These are phyloP conservation scores for Neurospora crassa DNA, from an alignment of 2,329 filamentous ascomycete species.

Conservation along the genomic window DNA sequence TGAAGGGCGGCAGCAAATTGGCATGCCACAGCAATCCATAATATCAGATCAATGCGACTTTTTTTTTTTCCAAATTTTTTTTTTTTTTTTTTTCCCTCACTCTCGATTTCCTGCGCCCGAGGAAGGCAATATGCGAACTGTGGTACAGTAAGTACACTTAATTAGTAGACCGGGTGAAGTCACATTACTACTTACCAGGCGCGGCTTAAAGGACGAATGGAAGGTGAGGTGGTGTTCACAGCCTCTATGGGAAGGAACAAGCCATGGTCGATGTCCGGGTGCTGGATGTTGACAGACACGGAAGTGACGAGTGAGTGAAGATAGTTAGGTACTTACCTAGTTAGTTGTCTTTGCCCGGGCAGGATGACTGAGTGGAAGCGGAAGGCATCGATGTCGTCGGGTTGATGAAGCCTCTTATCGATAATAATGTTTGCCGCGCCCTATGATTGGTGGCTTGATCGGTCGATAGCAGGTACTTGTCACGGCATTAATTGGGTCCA, in stretches of 20 bases:
- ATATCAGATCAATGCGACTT: neutral
- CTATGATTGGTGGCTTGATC: neutral
- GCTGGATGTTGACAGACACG: neutral
- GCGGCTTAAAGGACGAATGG: neutral
- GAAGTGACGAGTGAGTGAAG: neutral
- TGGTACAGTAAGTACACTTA: no score
- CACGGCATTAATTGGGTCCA: neutral
- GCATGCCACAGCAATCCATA: neutral
- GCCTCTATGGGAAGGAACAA: neutral
- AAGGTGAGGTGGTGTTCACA: neutral
- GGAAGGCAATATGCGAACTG: neutral
- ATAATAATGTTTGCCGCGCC: neutral
- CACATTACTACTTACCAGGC: neutral
- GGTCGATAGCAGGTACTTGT: neutral
- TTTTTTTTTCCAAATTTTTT: neutral
- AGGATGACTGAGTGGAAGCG: neutral
- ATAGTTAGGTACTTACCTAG: no score
- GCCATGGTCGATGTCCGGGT: neutral
- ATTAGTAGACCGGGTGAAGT: neutral
- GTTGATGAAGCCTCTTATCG: neutral
- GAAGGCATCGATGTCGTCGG: neutral
- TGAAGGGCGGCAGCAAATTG: neutral
- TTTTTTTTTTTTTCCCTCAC: no score
- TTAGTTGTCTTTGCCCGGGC: neutral
- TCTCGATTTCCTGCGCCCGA: neutral